phyloP scores from a whole-genome alignment of 495 filamentous ascomycete genomes.

The Penicillium maclennaniae region DNA sequence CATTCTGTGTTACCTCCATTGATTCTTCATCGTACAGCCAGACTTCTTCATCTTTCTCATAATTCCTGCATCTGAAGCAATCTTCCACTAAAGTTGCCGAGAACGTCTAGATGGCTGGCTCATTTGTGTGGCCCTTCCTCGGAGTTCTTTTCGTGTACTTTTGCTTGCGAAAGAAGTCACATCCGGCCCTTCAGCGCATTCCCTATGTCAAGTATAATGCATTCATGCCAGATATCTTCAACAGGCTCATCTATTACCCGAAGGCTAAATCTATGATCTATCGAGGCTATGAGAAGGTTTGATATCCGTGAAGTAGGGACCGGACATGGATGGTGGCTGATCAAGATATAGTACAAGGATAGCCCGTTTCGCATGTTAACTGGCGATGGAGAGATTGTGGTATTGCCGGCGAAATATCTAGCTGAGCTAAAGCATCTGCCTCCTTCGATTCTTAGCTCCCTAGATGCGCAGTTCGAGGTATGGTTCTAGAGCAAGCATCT shows the following conservation, averaged over 20 bases:
- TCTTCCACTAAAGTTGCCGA: neutral
- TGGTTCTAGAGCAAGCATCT: neutral
- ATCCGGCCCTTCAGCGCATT: constrained; percentile 16
- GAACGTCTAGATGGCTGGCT: constrained; percentile 2
- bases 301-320: neutral
- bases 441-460: constrained; percentile 19
- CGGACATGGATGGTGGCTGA: neutral
- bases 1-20: constrained; percentile 16
- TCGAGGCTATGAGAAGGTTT: constrained; percentile 27
- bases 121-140: constrained; percentile 10
- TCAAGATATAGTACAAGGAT: constrained; percentile 22
- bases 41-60: neutral
- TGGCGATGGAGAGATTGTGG: constrained; percentile 31
- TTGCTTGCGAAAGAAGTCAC: constrained; percentile 4
- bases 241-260: constrained; percentile 27
- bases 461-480: constrained; percentile 31
- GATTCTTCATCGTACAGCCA: constrained; percentile 7
- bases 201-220: constrained; percentile 23
- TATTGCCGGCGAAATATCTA: constrained; percentile 29
- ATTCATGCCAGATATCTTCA: constrained; percentile 25
- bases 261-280: constrained; percentile 21
- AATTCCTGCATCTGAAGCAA: neutral
- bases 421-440: constrained; percentile 23
- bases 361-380: constrained; percentile 31
- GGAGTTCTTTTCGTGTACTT: constrained; percentile 10